Conservation (phyloP, 805 yeast genomes). For the Metschnikowia cubensis region DNA sequence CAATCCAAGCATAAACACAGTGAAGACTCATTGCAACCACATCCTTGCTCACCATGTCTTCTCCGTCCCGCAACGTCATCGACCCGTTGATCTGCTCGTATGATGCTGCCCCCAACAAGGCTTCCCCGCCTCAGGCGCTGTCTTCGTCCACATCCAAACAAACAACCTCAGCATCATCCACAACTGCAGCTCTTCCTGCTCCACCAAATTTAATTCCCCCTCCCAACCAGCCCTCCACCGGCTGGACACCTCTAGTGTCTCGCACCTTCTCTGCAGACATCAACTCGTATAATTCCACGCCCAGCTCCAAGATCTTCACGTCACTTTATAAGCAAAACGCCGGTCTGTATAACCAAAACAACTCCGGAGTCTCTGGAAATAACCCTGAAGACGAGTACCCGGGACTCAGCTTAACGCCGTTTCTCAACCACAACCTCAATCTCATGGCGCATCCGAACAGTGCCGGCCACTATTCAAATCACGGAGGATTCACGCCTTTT, state of each 20-base stretch:
- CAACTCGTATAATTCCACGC: slow-evolving; percentile 34
- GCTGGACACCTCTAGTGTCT: slow-evolving; percentile 43
- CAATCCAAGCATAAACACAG: neutral
- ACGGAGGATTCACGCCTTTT: slow-evolving; percentile 35
- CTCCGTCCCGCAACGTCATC: slow-evolving; percentile 31
- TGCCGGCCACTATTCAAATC: slow-evolving; percentile 19
- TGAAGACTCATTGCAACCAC: neutral
- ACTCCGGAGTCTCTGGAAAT: neutral
- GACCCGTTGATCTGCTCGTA: slow-evolving; percentile 33
- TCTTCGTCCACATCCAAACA: neutral
- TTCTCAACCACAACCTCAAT: slow-evolving; percentile 33
- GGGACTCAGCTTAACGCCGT: slow-evolving; percentile 41
- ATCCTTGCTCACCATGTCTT: slow-evolving; percentile 20
- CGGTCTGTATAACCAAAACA: neutral
- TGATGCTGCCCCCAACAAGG: slow-evolving; percentile 4
- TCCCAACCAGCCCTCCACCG: slow-evolving; percentile 17
- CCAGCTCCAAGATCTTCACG: slow-evolving; percentile 26
- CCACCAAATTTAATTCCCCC: neutral
- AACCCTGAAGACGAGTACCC: slow-evolving; percentile 20
- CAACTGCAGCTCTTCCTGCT: neutral
- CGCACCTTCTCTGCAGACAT: slow-evolving; percentile 35
- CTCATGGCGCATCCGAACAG: slow-evolving; percentile 22
- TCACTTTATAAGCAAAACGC: slow-evolving; percentile 12
- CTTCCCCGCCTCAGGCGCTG: slow-evolving; percentile 6
- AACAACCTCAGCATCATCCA: neutral